Conservation (phyloP, 176 grass and related monocot genomes). For the Eragrostis nindensis region DNA sequence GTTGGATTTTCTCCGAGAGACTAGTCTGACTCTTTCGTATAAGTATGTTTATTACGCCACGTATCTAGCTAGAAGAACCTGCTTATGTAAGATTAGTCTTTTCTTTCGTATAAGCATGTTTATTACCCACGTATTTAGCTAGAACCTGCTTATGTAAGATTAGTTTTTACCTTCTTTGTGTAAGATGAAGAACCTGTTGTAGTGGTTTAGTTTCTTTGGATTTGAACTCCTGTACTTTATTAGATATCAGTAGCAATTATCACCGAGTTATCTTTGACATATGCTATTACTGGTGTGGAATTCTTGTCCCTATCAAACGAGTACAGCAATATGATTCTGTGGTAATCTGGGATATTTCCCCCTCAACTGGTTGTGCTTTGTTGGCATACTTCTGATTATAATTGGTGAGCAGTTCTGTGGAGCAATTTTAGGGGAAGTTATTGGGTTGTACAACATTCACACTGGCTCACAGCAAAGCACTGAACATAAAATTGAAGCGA, state of each 20-base stretch:
- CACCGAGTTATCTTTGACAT: too few species aligned
- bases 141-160: constrained; percentile 44
- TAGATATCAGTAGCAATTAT: constrained; percentile 1
- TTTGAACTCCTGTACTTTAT: constrained; percentile 3
- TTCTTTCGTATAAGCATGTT: constrained; percentile 21
- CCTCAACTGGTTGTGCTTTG: not conserved
- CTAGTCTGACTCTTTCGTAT: constrained; percentile 4
- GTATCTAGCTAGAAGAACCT: constrained; percentile 42
- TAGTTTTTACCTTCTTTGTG: constrained; percentile 10
- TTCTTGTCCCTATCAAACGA: not conserved
- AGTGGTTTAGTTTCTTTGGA: constrained; percentile 5
- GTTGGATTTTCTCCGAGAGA: constrained; percentile 34
- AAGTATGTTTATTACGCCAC: constrained; percentile 21
- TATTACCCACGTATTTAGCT: constrained; percentile 24
- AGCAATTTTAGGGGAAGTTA: not conserved
- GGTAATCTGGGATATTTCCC: not conserved
- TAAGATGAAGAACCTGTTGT: constrained; percentile 34
- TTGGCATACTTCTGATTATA: not conserved
- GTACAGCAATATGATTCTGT: not conserved
- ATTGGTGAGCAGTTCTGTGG: not conserved
- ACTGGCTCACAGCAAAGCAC: not conserved
- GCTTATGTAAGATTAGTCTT: constrained; percentile 43
- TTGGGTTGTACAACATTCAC: not conserved
- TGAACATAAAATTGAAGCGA: not conserved
- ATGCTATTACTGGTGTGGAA: not conserved